Base-by-base conservation (phyloP, 139 green algal genomes). In the Chlorella vulgaris region DNA sequence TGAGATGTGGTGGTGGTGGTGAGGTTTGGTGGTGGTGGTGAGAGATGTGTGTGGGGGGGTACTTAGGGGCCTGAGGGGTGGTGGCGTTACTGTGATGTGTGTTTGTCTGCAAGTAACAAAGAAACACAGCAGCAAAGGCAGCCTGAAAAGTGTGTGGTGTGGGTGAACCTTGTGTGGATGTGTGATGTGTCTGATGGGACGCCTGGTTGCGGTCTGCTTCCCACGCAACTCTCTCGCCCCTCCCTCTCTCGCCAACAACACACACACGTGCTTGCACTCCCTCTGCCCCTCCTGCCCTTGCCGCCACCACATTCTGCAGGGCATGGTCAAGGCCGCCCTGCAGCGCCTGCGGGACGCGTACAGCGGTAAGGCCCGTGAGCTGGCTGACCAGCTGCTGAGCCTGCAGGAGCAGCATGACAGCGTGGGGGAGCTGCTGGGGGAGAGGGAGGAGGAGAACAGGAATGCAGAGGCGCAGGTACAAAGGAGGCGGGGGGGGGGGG, bases 401-500 rank as follows among this genome's bases (percentile, higher is more conserved):
- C 86, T 95, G 39, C 73, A 82, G 53, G 94, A 96, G 85, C 60
- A 81, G 58, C 58, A 5, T 7, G 42, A 62, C 47, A 53, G 65
- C 24, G 26, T 85, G 50, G 6, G 67, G 36, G 39, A 55, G 36
- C 66, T 51, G 66, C 82, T 91, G 71, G 63, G 61, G 7, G 91
- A 96, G 86, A 85, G 86, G 75, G 63, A 71, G 50, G 92, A 96
- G 83, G 91, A 97, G 80, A 92, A 92, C 65, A 42, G 38, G 35
- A 71, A 71, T 8, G 50, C 76, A 18, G 76, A 84, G 73, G 51
- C 51, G 43, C 74, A 80, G 74, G 74, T 80, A 55, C 26, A 47
- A 18, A 5, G 69, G 19, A 29, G 7, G 40, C 26, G 7, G 69
- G 26, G 42, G 38, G 18, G 66, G 28, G 3, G 19, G 71, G 6